Conservation (phyloP, 192 early-diverging fungal species). For the Spinellus fusiger region DNA sequence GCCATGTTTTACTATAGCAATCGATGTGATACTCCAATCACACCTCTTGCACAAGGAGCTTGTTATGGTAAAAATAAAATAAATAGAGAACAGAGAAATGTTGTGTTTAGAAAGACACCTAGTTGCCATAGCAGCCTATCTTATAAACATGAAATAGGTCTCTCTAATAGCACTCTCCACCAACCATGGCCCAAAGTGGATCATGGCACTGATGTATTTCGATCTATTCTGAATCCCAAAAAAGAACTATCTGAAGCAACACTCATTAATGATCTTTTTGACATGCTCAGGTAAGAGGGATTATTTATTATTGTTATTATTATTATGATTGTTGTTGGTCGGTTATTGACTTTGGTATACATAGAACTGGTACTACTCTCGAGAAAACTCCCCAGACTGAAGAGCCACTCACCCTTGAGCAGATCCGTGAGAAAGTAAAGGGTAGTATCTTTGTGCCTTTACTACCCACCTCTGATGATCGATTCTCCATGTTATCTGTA, state of each 20-base stretch:
- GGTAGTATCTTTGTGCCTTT: slow-evolving; percentile 19
- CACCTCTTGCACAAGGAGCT: slow-evolving; percentile 6
- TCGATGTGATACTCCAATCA: slow-evolving; percentile 22
- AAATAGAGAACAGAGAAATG: background rate
- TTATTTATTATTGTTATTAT: background rate
- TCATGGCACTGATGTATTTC: slow-evolving; percentile 23
- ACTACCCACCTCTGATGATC: background rate
- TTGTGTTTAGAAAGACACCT: background rate
- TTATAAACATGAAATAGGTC: slow-evolving; percentile 13
- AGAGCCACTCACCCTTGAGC: no score
- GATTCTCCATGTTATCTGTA: slow-evolving; percentile 9
- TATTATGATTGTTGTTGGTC: background rate
- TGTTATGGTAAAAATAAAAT: slow-evolving; percentile 26
- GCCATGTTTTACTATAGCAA: slow-evolving; percentile 32
- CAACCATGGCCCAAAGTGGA: slow-evolving; percentile 42
- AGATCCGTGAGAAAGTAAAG: slow-evolving; percentile 5
- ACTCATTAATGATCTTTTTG: slow-evolving; percentile 30
- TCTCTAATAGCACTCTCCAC: slow-evolving; percentile 38
- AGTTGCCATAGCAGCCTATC: background rate
- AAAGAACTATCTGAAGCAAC: slow-evolving; percentile 7
- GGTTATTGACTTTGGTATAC: background rate
- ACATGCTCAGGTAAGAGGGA: slow-evolving; percentile 22
- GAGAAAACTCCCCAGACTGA: background rate
- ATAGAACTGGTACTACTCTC: background rate
- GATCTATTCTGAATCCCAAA: slow-evolving; percentile 16